phyloP scores from a whole-genome alignment of 1,139 yeast species.

The Suhomyces atakaporum region DNA sequence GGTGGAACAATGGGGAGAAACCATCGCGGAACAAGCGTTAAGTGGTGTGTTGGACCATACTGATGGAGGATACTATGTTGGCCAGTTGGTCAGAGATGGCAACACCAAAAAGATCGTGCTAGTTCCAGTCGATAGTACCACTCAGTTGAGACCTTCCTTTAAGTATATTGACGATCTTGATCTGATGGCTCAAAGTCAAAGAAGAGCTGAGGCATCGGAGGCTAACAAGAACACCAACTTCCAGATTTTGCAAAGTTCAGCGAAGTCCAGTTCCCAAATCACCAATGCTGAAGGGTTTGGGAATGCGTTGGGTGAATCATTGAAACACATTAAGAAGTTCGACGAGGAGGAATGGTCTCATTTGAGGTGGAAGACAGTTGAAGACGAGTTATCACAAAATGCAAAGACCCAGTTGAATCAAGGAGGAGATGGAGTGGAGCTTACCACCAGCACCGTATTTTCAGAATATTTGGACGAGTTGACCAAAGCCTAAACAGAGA shows the following conservation, averaged over 20 bases:
- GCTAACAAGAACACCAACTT: slow-evolving; percentile 41
- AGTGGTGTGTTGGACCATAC: slow-evolving; percentile 66
- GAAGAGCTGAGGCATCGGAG: slow-evolving; percentile 29
- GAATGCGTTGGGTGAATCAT: slow-evolving; percentile 72
- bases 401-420: slow-evolving; percentile 29
- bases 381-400: slow-evolving; percentile 36
- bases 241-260: slow-evolving; percentile 47
- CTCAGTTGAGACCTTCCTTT: slow-evolving; percentile 83
- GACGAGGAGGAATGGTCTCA: slow-evolving; percentile 68
- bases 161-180: slow-evolving; percentile 66
- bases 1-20: slow-evolving; percentile 63
- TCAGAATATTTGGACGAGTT: slow-evolving; percentile 29
- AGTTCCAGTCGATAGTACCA: slow-evolving; percentile 64
- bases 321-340: slow-evolving; percentile 68
- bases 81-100: slow-evolving; percentile 29
- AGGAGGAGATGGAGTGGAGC: slow-evolving; percentile 24
- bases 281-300: slow-evolving; percentile 73
- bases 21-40: slow-evolving; percentile 59
- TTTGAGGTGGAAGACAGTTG: slow-evolving; percentile 50
- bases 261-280: slow-evolving; percentile 55
- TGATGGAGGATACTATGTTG: slow-evolving; percentile 53
- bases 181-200: slow-evolving; percentile 26
- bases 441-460: slow-evolving; percentile 31
- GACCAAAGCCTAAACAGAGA: slow-evolving; percentile 7
- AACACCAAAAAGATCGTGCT: slow-evolving; percentile 52